Percentiles rank a stretch among this genome's conserved stretches.
Conservation (phyloP, 2,329 filamentous ascomycete species). For the Pseudogymnoascus pannorum region DNA sequence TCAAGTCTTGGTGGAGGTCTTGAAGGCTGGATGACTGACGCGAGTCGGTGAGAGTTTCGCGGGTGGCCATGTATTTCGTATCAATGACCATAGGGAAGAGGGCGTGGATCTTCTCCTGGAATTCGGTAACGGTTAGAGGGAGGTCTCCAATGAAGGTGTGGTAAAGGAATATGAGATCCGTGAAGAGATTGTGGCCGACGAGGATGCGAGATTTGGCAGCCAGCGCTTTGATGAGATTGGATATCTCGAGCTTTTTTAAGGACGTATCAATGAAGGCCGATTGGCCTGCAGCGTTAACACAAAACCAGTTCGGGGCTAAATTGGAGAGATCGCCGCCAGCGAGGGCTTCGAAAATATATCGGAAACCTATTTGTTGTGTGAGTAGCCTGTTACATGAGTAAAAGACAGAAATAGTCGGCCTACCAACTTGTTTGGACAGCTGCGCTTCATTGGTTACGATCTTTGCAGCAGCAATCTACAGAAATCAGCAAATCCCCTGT, state of each 20-base stretch:
- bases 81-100: conserved; percentile 46
- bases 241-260: conserved; percentile 11
- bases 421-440: neutral
- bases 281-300: conserved; percentile 31
- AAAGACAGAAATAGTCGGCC: neutral
- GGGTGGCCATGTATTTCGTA: conserved; percentile 50
- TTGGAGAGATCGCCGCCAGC: conserved; percentile 23
- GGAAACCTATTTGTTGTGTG: conserved; percentile 19
- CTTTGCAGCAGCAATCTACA: neutral
- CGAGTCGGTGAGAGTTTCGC: neutral
- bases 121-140: conserved; percentile 46
- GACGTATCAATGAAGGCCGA: conserved; percentile 18
- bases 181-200: conserved; percentile 59
- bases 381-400: conserved; percentile 28
- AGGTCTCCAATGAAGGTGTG: conserved; percentile 52
- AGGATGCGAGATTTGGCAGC: conserved; percentile 34
- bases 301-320: conserved; percentile 31
- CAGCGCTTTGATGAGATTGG: conserved; percentile 21
- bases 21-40: conserved; percentile 33
- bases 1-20: conserved; percentile 39
- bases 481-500: neutral
- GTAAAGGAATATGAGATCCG: conserved; percentile 58
- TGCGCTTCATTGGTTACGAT: neutral
- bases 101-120: conserved; percentile 41
- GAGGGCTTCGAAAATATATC: conserved; percentile 29